phyloP scores from a whole-genome alignment of 1,139 yeast species.

The Scheffersomyces lignicola region DNA sequence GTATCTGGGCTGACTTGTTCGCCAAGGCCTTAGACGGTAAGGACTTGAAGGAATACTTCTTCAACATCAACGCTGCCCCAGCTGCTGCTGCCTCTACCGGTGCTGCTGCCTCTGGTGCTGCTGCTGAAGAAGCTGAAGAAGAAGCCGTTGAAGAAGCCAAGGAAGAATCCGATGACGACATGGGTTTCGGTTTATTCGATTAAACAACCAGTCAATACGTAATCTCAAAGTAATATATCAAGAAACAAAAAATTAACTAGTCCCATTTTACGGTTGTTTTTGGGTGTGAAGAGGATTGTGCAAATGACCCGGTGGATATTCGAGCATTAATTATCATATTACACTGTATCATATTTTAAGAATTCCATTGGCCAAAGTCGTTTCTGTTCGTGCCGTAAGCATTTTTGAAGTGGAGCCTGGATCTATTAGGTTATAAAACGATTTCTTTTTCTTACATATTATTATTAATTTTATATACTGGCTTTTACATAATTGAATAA shows the following conservation, averaged over 20 bases:
- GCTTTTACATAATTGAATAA: too few relatives aligned
- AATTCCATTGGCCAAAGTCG: too few relatives aligned
- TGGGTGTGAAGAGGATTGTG: not conserved
- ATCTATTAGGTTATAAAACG: too few relatives aligned
- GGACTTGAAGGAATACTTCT: constrained; percentile 73
- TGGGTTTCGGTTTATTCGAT: constrained; percentile 88
- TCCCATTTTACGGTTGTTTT: constrained; percentile 2
- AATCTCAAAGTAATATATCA: too few relatives aligned
- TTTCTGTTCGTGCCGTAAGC: too few relatives aligned
- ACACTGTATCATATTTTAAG: too few relatives aligned
- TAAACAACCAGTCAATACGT: constrained; percentile 29
- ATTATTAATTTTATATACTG: too few relatives aligned
- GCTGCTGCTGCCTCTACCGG: constrained; percentile 60
- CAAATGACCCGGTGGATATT: too few relatives aligned
- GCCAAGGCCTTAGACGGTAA: constrained; percentile 80
- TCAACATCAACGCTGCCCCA: constrained; percentile 76
- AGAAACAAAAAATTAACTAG: constrained; percentile 5
- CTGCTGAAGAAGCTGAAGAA: constrained; percentile 56
- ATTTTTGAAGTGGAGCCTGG: too few relatives aligned
- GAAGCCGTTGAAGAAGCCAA: constrained; percentile 56
- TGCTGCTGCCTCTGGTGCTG: constrained; percentile 57
- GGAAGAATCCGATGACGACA: constrained; percentile 69
- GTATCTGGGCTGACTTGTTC: constrained; percentile 79
- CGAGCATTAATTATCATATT: too few relatives aligned
- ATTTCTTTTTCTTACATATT: too few relatives aligned